Conservation (phyloP, 2,329 filamentous ascomycete genomes). For the Beauveria bassiana region DNA sequence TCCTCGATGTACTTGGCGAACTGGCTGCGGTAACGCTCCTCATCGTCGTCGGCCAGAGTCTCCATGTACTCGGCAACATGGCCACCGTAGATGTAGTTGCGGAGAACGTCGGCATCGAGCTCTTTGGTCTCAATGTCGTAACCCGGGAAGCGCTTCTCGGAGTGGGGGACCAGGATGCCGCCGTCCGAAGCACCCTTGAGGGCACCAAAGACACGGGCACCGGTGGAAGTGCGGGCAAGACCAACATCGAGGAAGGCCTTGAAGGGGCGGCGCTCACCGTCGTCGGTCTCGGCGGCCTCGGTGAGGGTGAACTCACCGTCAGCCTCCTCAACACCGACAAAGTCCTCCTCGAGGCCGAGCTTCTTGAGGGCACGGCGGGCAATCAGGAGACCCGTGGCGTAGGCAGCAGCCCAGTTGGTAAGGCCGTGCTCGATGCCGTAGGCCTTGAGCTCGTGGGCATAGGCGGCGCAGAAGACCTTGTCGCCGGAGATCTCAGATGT, state of each 20-base stretch:
- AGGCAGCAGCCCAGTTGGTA: slow-evolving; percentile 99
- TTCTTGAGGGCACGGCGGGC: slow-evolving; percentile 96
- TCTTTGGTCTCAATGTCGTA: slow-evolving; percentile 97
- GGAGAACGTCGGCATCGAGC: slow-evolving; percentile 91
- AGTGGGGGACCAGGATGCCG: slow-evolving; percentile 95
- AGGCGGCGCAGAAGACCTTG: slow-evolving; percentile 90
- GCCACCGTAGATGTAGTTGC: slow-evolving; percentile 98
- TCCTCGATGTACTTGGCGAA: slow-evolving; percentile 98
- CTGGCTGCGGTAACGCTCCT: slow-evolving; percentile 98
- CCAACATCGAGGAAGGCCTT: slow-evolving; percentile 98
- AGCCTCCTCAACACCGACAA: slow-evolving; percentile 92
- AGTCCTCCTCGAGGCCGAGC: slow-evolving; percentile 88
- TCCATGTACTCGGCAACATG: slow-evolving; percentile 99
- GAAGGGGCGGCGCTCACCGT: slow-evolving; percentile 95
- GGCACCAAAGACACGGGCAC: slow-evolving; percentile 97
- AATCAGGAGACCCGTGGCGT: slow-evolving; percentile 92
- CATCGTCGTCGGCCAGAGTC: slow-evolving; percentile 96
- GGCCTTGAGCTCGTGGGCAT: slow-evolving; percentile 94
- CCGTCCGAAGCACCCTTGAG: slow-evolving; percentile 99
- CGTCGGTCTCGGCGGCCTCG: slow-evolving; percentile 84
- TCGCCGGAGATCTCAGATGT: slow-evolving; percentile 93
- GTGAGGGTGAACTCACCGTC: slow-evolving; percentile 95
- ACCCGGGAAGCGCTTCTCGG: slow-evolving; percentile 98
- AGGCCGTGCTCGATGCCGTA: slow-evolving; percentile 98
- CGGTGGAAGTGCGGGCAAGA: slow-evolving; percentile 93